phyloP scores from a whole-genome alignment of 768 basidiomycete genomes.

The Serendipita sp. region DNA sequence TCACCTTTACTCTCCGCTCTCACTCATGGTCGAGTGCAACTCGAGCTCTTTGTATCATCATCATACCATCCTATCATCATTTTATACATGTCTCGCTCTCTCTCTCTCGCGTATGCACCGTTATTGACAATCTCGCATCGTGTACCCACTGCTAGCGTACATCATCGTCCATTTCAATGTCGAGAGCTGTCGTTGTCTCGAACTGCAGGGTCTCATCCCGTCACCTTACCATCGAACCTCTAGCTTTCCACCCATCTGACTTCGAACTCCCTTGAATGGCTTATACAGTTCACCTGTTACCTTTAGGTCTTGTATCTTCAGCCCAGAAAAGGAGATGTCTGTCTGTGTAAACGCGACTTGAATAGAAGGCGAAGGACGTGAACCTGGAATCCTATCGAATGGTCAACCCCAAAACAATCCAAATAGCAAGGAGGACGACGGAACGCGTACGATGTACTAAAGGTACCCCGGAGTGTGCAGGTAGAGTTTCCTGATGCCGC shows the following conservation, averaged over 20 bases:
- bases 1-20: too few species aligned
- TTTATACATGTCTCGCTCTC: too few species aligned
- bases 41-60: too few species aligned
- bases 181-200: too few species aligned
- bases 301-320: conserved; percentile 77
- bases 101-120: too few species aligned
- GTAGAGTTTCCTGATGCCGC: conserved; percentile 14
- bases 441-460: background rate
- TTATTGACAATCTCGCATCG: too few species aligned
- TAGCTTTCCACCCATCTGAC: conserved; percentile 45
- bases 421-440: background rate
- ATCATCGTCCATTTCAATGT: too few species aligned
- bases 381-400: conserved; percentile 23
- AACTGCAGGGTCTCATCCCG: too few species aligned
- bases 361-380: conserved; percentile 61
- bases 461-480: background rate
- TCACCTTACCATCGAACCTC: conserved; percentile 42
- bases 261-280: conserved; percentile 81
- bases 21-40: too few species aligned
- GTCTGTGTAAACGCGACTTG: conserved; percentile 57
- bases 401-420: background rate
- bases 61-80: too few species aligned
- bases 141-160: too few species aligned
- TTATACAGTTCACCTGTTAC: conserved; percentile 70
- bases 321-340: conserved; percentile 51